Percentiles rank a stretch among this genome's conserved stretches.
phyloP scores from a whole-genome alignment of 2,329 filamentous ascomycete species.

The Exophiala aquamarina region DNA sequence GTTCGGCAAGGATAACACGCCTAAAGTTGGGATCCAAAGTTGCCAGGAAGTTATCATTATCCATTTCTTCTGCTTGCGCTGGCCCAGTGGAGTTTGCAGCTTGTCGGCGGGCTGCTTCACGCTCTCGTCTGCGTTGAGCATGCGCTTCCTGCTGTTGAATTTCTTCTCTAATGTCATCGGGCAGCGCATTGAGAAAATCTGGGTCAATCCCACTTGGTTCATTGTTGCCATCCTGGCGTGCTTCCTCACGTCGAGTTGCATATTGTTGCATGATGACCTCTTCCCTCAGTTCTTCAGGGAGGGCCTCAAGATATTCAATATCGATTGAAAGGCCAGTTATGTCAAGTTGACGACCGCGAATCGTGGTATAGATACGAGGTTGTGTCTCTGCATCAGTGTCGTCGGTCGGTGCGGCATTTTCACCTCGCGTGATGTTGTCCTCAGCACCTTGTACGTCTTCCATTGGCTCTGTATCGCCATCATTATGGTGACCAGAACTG shows the following conservation, averaged over 20 bases:
- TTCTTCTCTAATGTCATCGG: slow-evolving; percentile 84
- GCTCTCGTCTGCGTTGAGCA: slow-evolving; percentile 83
- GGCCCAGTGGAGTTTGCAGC: slow-evolving; percentile 46
- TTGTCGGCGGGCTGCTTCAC: slow-evolving; percentile 73
- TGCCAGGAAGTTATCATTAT: slow-evolving; percentile 86
- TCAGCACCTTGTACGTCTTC: slow-evolving; percentile 69
- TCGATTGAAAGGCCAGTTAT: slow-evolving; percentile 95
- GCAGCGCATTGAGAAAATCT: slow-evolving; percentile 89
- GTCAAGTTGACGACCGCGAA: slow-evolving; percentile 83
- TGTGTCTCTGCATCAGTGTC: slow-evolving; percentile 47
- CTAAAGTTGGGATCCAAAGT: slow-evolving; percentile 83
- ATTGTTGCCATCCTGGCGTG: slow-evolving; percentile 63
- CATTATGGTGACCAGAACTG: slow-evolving; percentile 30
- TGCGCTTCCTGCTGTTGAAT: slow-evolving; percentile 86
- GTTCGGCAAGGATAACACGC: slow-evolving; percentile 84
- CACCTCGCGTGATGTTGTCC: slow-evolving; percentile 33
- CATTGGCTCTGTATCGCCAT: slow-evolving; percentile 58
- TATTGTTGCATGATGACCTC: slow-evolving; percentile 93
- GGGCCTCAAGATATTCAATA: slow-evolving; percentile 87
- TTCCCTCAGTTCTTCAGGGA: slow-evolving; percentile 95
- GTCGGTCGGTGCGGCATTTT: slow-evolving; percentile 33
- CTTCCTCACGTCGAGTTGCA: slow-evolving; percentile 77
- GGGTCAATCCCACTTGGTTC: slow-evolving; percentile 41
- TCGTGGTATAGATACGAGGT: slow-evolving; percentile 73
- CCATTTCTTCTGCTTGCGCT: slow-evolving; percentile 75